Evolutionary conservation across 2,329 filamentous ascomycete genomes (phyloP).

Genomic region (Diaporthe longicolla): DNA sequence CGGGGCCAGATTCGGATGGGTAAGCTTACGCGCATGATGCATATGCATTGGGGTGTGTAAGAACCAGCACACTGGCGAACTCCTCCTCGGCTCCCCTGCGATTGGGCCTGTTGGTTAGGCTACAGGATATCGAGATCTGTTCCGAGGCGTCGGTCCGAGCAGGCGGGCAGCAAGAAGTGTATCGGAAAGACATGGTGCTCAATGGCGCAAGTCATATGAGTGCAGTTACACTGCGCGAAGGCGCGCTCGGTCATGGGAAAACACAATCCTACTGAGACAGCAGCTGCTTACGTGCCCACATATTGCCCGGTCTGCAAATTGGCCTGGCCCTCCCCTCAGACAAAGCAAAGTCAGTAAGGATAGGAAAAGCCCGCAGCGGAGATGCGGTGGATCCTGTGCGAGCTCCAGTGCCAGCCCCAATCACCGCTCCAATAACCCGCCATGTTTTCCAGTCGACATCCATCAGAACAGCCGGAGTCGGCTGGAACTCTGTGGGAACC

Average conservation of each 20-base stretch:
- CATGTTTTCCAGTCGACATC: not conserved
- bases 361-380: too few species aligned
- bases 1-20: constrained; percentile 1
- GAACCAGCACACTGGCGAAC: not conserved
- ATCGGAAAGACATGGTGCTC: not conserved
- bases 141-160: not conserved
- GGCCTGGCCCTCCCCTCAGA: too few species aligned
- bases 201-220: not conserved
- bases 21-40: constrained; percentile 12
- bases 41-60: not conserved
- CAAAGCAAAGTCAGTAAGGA: too few species aligned
- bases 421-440: not conserved
- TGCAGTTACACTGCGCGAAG: not conserved
- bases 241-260: too few species aligned
- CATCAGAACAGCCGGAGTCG: not conserved
- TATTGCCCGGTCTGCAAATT: not conserved
- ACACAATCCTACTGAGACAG: too few species aligned
- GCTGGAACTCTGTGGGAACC: too few species aligned
- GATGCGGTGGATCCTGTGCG: not conserved
- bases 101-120: not conserved
- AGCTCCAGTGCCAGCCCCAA: not conserved
- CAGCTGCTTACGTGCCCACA: too few species aligned
- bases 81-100: not conserved
- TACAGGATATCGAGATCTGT: not conserved
- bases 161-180: not conserved